These are phyloP conservation scores for Cydonia oblonga DNA, from an alignment of 331 rosid species.

Conservation along the genomic window DNA sequence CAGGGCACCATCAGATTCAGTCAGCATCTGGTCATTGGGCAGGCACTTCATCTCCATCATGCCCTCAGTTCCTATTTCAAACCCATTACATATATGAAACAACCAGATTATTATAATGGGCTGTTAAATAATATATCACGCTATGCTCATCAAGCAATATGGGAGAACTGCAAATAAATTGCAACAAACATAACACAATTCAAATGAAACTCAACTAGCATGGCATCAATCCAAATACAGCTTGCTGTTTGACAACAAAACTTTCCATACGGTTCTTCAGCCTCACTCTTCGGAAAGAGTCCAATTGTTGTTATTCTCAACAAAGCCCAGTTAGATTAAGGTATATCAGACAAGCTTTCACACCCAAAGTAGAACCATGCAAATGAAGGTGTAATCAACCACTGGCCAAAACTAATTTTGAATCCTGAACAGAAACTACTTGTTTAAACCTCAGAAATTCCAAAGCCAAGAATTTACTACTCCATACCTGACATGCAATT, in stretches of 20 bases:
- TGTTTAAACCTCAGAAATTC: neutral
- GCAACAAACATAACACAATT: neutral
- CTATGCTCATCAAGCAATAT: neutral
- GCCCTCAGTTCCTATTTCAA: conserved; percentile 43
- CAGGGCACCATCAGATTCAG: conserved; percentile 50
- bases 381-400: neutral
- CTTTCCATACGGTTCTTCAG: neutral
- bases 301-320: neutral
- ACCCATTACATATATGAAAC: conserved; percentile 11
- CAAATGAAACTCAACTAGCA: neutral
- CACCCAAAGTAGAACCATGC: neutral
- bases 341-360: neutral
- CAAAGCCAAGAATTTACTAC: conserved; percentile 5
- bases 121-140: neutral
- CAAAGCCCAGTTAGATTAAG: neutral
- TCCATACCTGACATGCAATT: conserved; percentile 57
- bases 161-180: neutral
- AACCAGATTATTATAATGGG: neutral
- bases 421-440: neutral
- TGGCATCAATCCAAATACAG: neutral
- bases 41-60: conserved; percentile 47
- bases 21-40: conserved; percentile 42
- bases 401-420: neutral
- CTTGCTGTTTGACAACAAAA: neutral
- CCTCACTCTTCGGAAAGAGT: neutral